Evolutionary conservation across 495 filamentous ascomycete genomes (phyloP).

Genomic region (Pyronema domesticum): DNA sequence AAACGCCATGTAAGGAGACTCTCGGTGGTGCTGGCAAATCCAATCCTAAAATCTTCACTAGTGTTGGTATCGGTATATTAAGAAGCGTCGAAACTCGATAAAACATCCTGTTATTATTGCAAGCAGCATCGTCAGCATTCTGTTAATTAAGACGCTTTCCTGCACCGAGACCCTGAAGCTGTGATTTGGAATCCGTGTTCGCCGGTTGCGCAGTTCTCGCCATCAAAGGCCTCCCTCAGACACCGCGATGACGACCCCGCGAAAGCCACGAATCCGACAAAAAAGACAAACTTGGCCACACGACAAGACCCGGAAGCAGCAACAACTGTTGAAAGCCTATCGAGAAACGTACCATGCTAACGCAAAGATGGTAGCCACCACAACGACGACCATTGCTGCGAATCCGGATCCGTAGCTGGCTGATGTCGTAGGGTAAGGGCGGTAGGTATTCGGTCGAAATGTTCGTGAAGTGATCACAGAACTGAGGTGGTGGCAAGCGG

Average conservation of each 20-base stretch:
- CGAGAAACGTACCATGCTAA: slow-evolving; percentile 16
- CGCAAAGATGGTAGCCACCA: slow-evolving; percentile 20
- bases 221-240: too few species aligned
- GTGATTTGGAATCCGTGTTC: too few species aligned
- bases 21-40: slow-evolving; percentile 82
- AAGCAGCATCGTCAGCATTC: neutral
- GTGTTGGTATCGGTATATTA: slow-evolving; percentile 71
- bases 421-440: too few species aligned
- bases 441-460: too few species aligned
- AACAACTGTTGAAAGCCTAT: neutral
- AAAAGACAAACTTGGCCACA: too few species aligned
- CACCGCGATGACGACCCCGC: too few species aligned
- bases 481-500: too few species aligned
- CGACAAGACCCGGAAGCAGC: too few species aligned
- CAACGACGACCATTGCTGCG: slow-evolving; percentile 16
- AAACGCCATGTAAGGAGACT: slow-evolving; percentile 80
- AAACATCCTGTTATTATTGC: slow-evolving; percentile 41
- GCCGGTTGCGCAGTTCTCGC: too few species aligned
- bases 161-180: neutral
- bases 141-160: neutral
- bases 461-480: too few species aligned
- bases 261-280: too few species aligned
- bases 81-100: slow-evolving; percentile 71
- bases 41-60: slow-evolving; percentile 77
- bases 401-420: too few species aligned